Conservation (phyloP, 2,329 filamentous ascomycete species). For the Dactylellina drechsleri region DNA sequence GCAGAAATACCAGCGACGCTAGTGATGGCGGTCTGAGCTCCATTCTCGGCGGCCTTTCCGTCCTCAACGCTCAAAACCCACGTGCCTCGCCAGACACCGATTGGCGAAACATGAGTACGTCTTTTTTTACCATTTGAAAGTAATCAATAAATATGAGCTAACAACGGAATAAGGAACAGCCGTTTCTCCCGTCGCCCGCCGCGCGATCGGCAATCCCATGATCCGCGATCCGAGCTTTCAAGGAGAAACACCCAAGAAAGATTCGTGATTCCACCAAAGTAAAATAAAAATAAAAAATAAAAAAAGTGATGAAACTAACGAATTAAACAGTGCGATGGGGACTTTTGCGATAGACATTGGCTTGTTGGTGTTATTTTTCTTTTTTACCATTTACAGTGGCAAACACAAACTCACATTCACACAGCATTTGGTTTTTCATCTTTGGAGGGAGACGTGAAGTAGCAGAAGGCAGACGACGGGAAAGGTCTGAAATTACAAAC, state of each 20-base stretch:
- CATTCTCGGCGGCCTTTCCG: conserved; percentile 38
- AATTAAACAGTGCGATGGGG: conserved; percentile 16
- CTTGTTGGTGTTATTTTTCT: conserved; percentile 5
- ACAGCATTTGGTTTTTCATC: conserved; percentile 12
- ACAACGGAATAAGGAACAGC: conserved; percentile 26
- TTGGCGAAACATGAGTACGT: conserved; percentile 50
- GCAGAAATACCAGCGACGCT: conserved; percentile 51
- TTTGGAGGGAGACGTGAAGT: neutral
- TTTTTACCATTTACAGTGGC: neutral
- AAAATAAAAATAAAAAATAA: conserved; percentile 7
- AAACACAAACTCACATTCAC: conserved; percentile 11
- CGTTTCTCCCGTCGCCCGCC: conserved; percentile 48
- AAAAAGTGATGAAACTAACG: conserved; percentile 20
- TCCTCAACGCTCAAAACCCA: conserved; percentile 27
- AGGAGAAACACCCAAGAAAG: conserved; percentile 37
- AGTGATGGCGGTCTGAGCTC: conserved; percentile 45
- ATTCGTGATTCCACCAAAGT: neutral
- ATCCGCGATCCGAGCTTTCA: conserved; percentile 53
- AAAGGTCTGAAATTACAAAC: neutral
- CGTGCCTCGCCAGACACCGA: conserved; percentile 43
- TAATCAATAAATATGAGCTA: conserved; percentile 8
- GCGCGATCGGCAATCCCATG: conserved; percentile 46
- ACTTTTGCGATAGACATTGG: conserved; percentile 5
- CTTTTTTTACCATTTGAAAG: neutral
- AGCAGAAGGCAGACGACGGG: neutral